Percentiles rank a stretch among this genome's conserved stretches.
These are phyloP conservation scores for Vitis hybrid DNA, from an alignment of 177 flowering plant species.

Conservation along the genomic window DNA sequence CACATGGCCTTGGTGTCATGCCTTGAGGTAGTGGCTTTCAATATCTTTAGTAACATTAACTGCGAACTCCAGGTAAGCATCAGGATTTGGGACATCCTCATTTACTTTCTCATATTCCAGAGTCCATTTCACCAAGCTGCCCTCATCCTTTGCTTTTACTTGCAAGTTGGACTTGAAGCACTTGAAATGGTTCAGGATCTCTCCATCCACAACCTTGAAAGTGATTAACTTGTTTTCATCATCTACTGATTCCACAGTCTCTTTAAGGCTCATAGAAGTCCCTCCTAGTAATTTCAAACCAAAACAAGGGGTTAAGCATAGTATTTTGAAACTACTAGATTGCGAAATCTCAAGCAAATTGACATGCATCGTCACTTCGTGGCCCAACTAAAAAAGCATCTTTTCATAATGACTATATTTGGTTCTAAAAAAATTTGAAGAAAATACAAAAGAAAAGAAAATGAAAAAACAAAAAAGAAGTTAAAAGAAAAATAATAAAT, in stretches of 20 bases:
- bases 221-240: constrained; percentile 11
- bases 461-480: no score
- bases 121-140: constrained; percentile 13
- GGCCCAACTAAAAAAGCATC: no score
- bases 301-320: not conserved
- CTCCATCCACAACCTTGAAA: constrained; percentile 11
- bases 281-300: constrained; percentile 16
- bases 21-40: constrained; percentile 13
- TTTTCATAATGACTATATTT: no score
- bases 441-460: no score
- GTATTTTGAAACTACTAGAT: no score
- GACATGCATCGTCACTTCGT: no score
- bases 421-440: no score
- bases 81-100: constrained; percentile 12
- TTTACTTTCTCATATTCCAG: constrained; percentile 17
- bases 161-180: not conserved
- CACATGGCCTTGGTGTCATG: not conserved
- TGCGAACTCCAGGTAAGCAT: not conserved
- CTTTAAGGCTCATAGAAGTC: constrained; percentile 17
- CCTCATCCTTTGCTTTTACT: constrained; percentile 3
- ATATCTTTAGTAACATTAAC: not conserved
- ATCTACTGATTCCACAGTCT: constrained; percentile 20
- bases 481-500: no score
- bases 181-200: constrained; percentile 10
- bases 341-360: no score